Evolutionary conservation across 2,329 filamentous ascomycete genomes (phyloP), one percentile per base, ranked within the genome.

Genomic region (Alternaria solani): DNA sequence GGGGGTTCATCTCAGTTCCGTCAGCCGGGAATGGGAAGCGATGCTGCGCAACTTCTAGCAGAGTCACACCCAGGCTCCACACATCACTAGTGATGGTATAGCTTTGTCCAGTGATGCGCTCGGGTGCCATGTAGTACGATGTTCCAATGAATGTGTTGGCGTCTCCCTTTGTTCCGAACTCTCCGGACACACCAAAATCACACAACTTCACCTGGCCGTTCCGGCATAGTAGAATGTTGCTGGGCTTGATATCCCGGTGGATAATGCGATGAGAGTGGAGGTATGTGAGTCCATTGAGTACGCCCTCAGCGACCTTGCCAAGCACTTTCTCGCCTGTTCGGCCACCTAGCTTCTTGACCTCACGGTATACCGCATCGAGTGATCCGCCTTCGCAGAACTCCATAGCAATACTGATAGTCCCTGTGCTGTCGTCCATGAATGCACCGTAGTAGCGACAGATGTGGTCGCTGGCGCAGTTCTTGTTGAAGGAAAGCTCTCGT

Each of bases 61-160:
- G 82, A 2, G 95, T 98, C 55, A 99, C 95, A 65, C 95, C 95
- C 7, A 97, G 89, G 42, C 94, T 97, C 95, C 95, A 99, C 57
- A 99, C 95, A 71, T 99, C 95, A 7, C 93, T 97, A 2, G 94
- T 99, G 79, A 99, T 99, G 63, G 94, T 99, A 80, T 99, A 99
- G 51, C 91, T 94, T 82, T 98, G 93, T 59, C 95, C 95, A 1
- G 95, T 97, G 78, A 99, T 99, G 53, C 95, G 91, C 79, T 99
- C 95, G 0, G 95, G 95, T 4, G 95, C 95, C 95, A 99, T 99
- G 83, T 99, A 99, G 78, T 98, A 99, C 62, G 92, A 96, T 12
- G 95, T 99, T 65, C 95, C 95, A 75, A 99, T 99, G 75, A 99
- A 99, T 0, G 95, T 99, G 78, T 98, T 97, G 66, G 95, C 95